Base-by-base conservation (phyloP, 2,329 filamentous ascomycete genomes). In the Fusarium ramigenum region DNA sequence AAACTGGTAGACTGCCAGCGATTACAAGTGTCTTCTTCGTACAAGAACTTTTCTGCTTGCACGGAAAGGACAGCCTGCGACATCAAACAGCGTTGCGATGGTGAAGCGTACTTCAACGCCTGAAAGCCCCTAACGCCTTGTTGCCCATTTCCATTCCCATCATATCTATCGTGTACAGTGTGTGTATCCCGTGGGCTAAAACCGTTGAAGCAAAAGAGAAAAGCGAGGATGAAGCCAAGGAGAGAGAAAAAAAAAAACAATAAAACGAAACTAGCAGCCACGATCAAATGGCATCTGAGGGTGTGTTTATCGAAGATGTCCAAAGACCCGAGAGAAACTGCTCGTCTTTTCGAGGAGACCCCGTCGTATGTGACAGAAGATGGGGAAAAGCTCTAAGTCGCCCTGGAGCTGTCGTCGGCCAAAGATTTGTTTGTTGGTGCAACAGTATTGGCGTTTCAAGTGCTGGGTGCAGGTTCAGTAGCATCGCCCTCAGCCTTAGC, bases 141-240 rank as follows among this genome's bases (percentile, higher is more conserved):
- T 76, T 52, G n/a, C 58, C 57, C 56, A 28, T 62, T 64, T 34
- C 52, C 43, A 28, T 43, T 53, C 60, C 58, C 60, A 47, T 66
- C 63, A 65, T 67, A 66, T 77, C 62, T 67, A 73, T 67, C 73
- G 63, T 69, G 54, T 75, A 71, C 69, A 73, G 30, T 47, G 54
- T 34, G 42, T 72, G 54, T 74, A 54, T 72, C 53, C 52, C 30
- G 25, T 54, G 23, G 62, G 70, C 62, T 61, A 47, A 68, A 52
- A 60, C 62, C 60, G 11, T 63, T 44, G 56, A 63, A 72, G 28
- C 12, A 52, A 40, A 60, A 66, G 36, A 39, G 14, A 25, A 43
- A 58, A 43, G 11, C 5, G 19, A 30, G 42, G 43, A 21, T 42
- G 15, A 12, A 52, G 63, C 11, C 14, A 7, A 34, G 19, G 36